Evolutionary conservation across 768 basidiomycete species (phyloP).

Genomic region (Jaapia argillacea): DNA sequence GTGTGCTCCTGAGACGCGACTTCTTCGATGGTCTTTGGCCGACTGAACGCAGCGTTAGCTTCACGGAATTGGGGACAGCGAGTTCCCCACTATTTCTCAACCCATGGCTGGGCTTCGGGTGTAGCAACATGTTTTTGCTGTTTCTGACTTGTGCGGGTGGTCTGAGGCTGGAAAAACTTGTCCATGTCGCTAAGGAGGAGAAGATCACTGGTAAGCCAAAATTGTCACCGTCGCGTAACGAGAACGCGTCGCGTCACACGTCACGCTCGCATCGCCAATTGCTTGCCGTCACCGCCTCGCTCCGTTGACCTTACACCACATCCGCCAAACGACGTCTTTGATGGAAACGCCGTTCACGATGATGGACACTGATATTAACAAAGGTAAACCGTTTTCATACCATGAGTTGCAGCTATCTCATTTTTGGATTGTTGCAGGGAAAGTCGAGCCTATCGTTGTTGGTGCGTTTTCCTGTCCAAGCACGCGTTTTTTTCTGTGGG

Average conservation of each 20-base stretch:
- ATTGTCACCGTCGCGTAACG: too few relatives aligned
- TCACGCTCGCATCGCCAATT: constrained; percentile 25
- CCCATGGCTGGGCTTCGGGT: constrained; percentile 81
- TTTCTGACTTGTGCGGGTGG: constrained; percentile 19
- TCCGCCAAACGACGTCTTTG: too few relatives aligned
- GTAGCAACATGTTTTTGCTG: constrained; percentile 29
- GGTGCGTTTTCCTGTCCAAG: too few relatives aligned
- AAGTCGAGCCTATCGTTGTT: too few relatives aligned
- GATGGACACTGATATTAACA: constrained; percentile 24
- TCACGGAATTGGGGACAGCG: neutral
- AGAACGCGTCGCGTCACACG: constrained; percentile 34
- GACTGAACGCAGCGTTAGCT: constrained; percentile 33
- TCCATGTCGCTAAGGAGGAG: constrained; percentile 38
- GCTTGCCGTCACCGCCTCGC: constrained; percentile 14
- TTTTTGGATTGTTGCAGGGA: too few relatives aligned
- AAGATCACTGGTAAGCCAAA: too few relatives aligned
- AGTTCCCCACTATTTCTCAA: constrained; percentile 86
- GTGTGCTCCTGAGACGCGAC: constrained; percentile 97
- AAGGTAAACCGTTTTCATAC: too few relatives aligned
- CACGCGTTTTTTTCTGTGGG: neutral
- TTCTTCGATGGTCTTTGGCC: constrained; percentile 96
- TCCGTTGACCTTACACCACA: constrained; percentile 21
- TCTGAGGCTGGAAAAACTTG: constrained; percentile 47
- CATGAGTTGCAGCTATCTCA: too few relatives aligned
- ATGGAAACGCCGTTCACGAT: too few relatives aligned